Conservation (phyloP, 208 protist genomes). For the Phytomonas serpens region DNA sequence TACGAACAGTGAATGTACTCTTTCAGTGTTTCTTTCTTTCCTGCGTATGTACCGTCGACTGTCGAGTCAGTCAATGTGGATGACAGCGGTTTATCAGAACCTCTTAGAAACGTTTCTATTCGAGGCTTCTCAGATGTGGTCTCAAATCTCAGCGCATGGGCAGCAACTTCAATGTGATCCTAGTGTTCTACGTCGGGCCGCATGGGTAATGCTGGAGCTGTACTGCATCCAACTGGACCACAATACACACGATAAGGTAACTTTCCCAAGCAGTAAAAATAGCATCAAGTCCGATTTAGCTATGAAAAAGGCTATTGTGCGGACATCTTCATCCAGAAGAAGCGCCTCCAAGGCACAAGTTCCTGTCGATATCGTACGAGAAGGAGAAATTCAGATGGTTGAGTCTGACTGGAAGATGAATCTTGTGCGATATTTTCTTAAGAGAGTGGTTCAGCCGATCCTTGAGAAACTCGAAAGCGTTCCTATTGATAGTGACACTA, state of each 20-base stretch:
- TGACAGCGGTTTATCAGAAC: not conserved
- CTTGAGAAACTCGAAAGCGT: not conserved
- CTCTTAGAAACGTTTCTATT: not conserved
- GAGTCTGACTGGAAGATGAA: not conserved
- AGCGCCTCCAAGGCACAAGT: not conserved
- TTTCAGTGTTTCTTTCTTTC: not conserved
- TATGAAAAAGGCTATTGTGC: not conserved
- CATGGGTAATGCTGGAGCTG: not conserved
- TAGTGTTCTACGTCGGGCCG: not conserved
- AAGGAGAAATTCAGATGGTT: not conserved
- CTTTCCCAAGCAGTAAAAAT: not conserved
- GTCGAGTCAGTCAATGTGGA: slow-evolving; percentile 11
- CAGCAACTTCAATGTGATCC: not conserved
- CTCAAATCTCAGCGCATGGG: not conserved
- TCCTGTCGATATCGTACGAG: not conserved
- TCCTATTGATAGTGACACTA: not conserved
- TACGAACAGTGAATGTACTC: not conserved
- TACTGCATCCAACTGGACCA: not conserved
- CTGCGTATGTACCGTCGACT: slow-evolving; percentile 6
- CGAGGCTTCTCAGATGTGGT: not conserved
- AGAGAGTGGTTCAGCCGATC: not conserved
- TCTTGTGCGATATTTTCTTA: not conserved
- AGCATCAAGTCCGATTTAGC: not conserved
- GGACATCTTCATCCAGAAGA: not conserved
- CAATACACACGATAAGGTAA: not conserved